phyloP scores from a whole-genome alignment of 805 yeast species.

The Hermanozyma aechmeae region DNA sequence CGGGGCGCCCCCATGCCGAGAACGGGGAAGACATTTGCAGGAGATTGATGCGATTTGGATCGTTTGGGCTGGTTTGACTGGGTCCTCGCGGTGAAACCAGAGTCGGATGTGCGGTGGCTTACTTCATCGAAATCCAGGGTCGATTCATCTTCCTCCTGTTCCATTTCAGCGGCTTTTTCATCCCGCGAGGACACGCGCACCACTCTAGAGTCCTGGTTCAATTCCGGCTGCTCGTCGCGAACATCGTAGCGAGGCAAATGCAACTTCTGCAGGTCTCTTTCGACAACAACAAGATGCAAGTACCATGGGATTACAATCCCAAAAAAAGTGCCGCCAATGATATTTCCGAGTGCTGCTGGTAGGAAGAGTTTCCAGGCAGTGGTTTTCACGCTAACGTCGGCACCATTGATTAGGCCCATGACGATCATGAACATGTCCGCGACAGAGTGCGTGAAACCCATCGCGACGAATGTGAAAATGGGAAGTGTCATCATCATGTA shows the following conservation, averaged over 20 bases:
- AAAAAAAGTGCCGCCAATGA: constrained; percentile 69
- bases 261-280: constrained; percentile 52
- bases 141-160: constrained; percentile 5
- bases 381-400: constrained; percentile 50
- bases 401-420: constrained; percentile 60
- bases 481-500: constrained; percentile 56
- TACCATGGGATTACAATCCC: constrained; percentile 62
- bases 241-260: constrained; percentile 62
- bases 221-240: constrained; percentile 73
- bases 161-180: constrained; percentile 4
- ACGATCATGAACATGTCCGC: constrained; percentile 73
- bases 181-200: constrained; percentile 30
- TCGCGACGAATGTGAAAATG: constrained; percentile 64
- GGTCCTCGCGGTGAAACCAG: neutral
- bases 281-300: constrained; percentile 63
- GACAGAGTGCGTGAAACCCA: constrained; percentile 73
- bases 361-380: constrained; percentile 67
- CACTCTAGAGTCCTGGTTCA: constrained; percentile 71
- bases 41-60: constrained; percentile 28
- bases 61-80: neutral
- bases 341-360: constrained; percentile 68
- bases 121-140: neutral
- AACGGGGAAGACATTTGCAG: constrained; percentile 74
- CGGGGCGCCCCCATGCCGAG: constrained; percentile 67
- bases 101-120: neutral